These are phyloP conservation scores for Chrysoporthe puriensis DNA, from an alignment of 2,329 filamentous ascomycete genomes.

Conservation along the genomic window DNA sequence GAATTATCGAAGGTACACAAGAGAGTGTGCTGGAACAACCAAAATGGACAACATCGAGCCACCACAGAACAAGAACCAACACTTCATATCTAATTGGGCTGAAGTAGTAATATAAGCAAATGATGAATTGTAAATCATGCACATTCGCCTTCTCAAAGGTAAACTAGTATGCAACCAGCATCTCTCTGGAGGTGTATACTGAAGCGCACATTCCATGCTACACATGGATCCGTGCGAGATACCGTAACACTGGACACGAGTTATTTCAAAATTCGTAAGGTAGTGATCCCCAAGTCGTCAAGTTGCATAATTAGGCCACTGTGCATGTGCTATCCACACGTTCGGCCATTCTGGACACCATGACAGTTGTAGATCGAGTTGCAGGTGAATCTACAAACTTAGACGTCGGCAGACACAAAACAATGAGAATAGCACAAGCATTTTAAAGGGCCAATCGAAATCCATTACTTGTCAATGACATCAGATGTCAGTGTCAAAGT, in stretches of 20 bases:
- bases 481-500: neutral
- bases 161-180: neutral
- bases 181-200: neutral
- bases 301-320: no score
- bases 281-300: no score
- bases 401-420: neutral
- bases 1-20: neutral
- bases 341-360: neutral
- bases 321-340: no score
- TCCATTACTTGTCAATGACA: neutral
- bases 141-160: neutral
- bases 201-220: neutral
- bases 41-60: neutral
- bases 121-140: neutral
- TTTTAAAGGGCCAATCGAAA: neutral
- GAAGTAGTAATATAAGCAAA: neutral
- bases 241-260: no score
- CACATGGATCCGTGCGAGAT: no score
- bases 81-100: neutral
- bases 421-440: neutral
- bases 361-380: neutral
- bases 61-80: neutral
- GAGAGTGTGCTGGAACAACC: neutral
- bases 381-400: neutral
- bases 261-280: no score